A percentile compares a stretch with the other conserved stretches of the same genome.
These are phyloP conservation scores for Ophidiomyces ophidiicola DNA, from an alignment of 2,329 filamentous ascomycete genomes.

Conservation along the genomic window DNA sequence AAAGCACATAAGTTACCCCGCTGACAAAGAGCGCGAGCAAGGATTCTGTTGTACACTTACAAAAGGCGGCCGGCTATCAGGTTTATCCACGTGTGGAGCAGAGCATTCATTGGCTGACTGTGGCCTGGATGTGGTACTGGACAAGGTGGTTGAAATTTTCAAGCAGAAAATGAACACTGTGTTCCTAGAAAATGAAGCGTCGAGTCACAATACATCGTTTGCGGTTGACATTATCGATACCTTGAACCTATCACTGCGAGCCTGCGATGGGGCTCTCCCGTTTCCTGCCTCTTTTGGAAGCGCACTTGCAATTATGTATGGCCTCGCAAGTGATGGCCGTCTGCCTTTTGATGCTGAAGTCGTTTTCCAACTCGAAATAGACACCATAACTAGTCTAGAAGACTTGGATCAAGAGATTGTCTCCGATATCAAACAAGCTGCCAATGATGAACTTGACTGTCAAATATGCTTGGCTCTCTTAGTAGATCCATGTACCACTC, in stretches of 20 bases:
- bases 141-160: constrained; percentile 55
- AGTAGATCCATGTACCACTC: constrained; percentile 69
- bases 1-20: constrained; percentile 65
- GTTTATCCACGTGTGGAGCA: constrained; percentile 46
- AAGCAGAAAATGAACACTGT: constrained; percentile 23
- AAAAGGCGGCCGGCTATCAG: neutral
- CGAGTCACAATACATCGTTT: constrained; percentile 29
- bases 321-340: constrained; percentile 49
- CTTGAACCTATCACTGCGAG: constrained; percentile 37
- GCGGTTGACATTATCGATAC: constrained; percentile 33
- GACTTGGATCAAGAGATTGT: constrained; percentile 41
- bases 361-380: constrained; percentile 17
- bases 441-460: constrained; percentile 66
- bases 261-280: neutral
- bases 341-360: constrained; percentile 41
- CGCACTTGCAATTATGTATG: constrained; percentile 14
- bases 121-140: constrained; percentile 60
- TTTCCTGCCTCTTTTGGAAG: neutral
- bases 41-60: constrained; percentile 57
- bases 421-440: constrained; percentile 47
- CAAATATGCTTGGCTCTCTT: constrained; percentile 77
- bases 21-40: constrained; percentile 50
- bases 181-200: constrained; percentile 27
- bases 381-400: constrained; percentile 19
- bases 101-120: constrained; percentile 71